Conservation (phyloP, 805 yeast genomes). For the Ogataea salicorniae region DNA sequence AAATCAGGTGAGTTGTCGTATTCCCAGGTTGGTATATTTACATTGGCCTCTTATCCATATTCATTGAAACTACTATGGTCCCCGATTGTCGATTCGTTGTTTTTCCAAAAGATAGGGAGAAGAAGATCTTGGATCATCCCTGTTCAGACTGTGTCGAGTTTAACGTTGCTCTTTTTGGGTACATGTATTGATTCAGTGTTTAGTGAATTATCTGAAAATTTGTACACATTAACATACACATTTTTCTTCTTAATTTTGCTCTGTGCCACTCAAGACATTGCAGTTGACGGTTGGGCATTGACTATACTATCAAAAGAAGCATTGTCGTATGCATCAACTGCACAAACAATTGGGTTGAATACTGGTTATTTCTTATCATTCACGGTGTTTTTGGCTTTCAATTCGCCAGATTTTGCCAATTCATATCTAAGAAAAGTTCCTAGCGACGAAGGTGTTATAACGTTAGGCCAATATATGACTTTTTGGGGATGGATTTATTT, state of each 20-base stretch:
- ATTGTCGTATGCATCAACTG: constrained; percentile 90
- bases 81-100: constrained; percentile 89
- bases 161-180: constrained; percentile 65
- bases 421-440: constrained; percentile 68
- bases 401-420: constrained; percentile 89
- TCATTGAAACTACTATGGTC: constrained; percentile 91
- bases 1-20: constrained; percentile 73
- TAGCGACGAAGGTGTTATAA: constrained; percentile 55
- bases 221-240: constrained; percentile 55
- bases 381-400: constrained; percentile 85
- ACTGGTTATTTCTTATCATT: constrained; percentile 89
- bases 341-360: constrained; percentile 93
- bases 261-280: constrained; percentile 97
- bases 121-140: constrained; percentile 94
- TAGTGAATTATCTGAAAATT: constrained; percentile 38
- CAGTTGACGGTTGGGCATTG: constrained; percentile 98
- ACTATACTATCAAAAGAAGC: constrained; percentile 76
- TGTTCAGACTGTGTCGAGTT: constrained; percentile 74
- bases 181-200: constrained; percentile 44
- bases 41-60: constrained; percentile 92
- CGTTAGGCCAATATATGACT: constrained; percentile 68
- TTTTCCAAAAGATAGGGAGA: constrained; percentile 63
- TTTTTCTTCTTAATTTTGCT: constrained; percentile 77
- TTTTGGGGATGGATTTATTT: constrained; percentile 76
- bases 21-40: constrained; percentile 85